Evolutionary conservation across 768 basidiomycete species (phyloP), one percentile per base, ranked within the genome.

Genomic region (Cystobasidiopsis lactophilus): DNA sequence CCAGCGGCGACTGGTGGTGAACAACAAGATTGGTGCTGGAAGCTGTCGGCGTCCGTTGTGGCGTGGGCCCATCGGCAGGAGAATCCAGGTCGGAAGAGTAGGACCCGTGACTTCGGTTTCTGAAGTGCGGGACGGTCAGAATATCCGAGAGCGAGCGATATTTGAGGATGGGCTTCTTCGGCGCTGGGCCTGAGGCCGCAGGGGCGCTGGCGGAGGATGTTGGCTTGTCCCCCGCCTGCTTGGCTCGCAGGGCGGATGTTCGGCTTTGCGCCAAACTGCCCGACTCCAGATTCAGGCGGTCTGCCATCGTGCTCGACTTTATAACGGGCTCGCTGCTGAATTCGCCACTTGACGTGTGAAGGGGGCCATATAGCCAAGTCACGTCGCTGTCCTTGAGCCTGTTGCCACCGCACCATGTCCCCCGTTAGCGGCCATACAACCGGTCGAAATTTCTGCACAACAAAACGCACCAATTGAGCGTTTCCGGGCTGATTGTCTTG

Each of bases 311-410:
- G 24, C 63, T 75, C 77, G 1, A 77, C 74, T 0, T 78, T 77
- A 10, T 47, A 3, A 13, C 79, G 80, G 3, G 77, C n/a, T n/a
- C n/a, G n/a, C n/a, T n/a, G n/a, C n/a, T 72, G 69, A 80, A 82
- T 59, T 85, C 85, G 41, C 79, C 77, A n/a, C 85, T 85, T 13
- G 21, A 55, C 0, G 86, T 85, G 66, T 98, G 91, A 0, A 98
- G 71, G 21, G 91, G 91, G 0, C 91, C 91, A 63, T 98, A 96
- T 0, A 98, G 76, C 91, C 91, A 98, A 1, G 93, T 98, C 38
- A 96, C 91, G 66, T 98, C 91, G 5, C 84, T 88, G 68, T 98
- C 91, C 68, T 98, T 98, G 62, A 98, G 77, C 91, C 91, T 96
- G 70, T 3, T 19, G 26, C 23, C 23, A n/a, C 40, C n/a, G n/a